Conservation (phyloP, 2,329 filamentous ascomycete species). For the Penicillium sp. region DNA sequence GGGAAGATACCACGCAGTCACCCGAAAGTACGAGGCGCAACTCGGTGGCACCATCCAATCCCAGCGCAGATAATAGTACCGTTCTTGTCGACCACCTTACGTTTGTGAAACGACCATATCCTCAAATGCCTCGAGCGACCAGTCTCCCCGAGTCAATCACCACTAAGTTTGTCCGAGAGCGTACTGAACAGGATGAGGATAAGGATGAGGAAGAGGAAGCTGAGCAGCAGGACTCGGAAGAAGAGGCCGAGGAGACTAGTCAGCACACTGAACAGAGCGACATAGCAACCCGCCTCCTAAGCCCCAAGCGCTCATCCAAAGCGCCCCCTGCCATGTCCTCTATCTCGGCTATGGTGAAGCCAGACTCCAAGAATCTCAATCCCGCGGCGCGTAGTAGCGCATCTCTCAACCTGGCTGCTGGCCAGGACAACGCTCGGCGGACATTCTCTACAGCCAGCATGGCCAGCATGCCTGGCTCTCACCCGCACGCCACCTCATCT, state of each 20-base stretch:
- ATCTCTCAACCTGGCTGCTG: conserved; percentile 30
- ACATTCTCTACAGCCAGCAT: conserved; percentile 26
- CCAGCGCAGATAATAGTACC: conserved; percentile 28
- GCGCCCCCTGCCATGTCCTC: conserved; percentile 44
- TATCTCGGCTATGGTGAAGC: conserved; percentile 39
- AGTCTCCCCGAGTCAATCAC: conserved; percentile 34
- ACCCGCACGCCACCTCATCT: conserved; percentile 36
- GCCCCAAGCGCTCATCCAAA: conserved; percentile 35
- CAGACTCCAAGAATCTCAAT: conserved; percentile 29
- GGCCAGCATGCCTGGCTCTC: conserved; percentile 23
- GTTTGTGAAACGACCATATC: conserved; percentile 36
- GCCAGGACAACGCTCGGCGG: conserved; percentile 26
- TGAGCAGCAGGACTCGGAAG: conserved; percentile 13
- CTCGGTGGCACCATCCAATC: conserved; percentile 33
- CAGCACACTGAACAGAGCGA: conserved; percentile 28
- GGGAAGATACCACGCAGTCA: conserved; percentile 43
- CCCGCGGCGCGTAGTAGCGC: conserved; percentile 31
- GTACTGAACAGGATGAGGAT: conserved; percentile 15
- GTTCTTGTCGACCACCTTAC: conserved; percentile 35
- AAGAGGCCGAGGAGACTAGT: conserved; percentile 17
- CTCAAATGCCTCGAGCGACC: conserved; percentile 32
- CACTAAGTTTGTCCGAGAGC: conserved; percentile 25
- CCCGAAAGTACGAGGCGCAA: conserved; percentile 41
- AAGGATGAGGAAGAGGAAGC: conserved; percentile 15
- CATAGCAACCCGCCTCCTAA: conserved; percentile 32